Base-by-base conservation (phyloP, 108 stramenopile species). In the Cyclotella kingstonii region DNA sequence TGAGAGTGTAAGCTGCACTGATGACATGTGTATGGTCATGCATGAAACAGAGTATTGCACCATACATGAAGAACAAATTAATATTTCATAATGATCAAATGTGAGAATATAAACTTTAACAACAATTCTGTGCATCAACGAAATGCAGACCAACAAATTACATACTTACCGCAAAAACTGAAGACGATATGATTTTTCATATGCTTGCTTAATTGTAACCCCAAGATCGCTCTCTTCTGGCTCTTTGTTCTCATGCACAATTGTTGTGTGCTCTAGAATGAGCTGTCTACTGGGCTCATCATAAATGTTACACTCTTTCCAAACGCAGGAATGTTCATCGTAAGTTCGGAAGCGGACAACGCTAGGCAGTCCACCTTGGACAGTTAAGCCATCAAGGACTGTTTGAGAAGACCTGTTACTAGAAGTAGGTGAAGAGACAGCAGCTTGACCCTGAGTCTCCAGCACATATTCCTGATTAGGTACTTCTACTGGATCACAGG, bases 1-100 rank as follows among this genome's bases (percentile, higher is more conserved):
- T 47, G 12, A 76, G 53, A 36, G 53, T 76, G 61, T 76, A 76
- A 22, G 40, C 63, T 9, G 60, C 54, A 33, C 68, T 34, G 8
- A n/a, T n/a, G n/a, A n/a, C n/a, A n/a, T n/a, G n/a, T n/a, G n/a
- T n/a, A n/a, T n/a, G n/a, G n/a, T n/a, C n/a, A n/a, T n/a, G n/a
- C n/a, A n/a, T n/a, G n/a, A n/a, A n/a, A n/a, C n/a, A n/a, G n/a
- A n/a, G n/a, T n/a, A n/a, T n/a, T n/a, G n/a, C n/a, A n/a, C n/a
- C n/a, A n/a, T n/a, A n/a, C n/a, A n/a, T n/a, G n/a, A n/a, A n/a
- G n/a, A n/a, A n/a, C n/a, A n/a, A n/a, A n/a, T n/a, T n/a, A n/a
- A n/a, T n/a, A n/a, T n/a, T n/a, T n/a, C n/a, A n/a, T n/a, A n/a
- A 61, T 50, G 27, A 27, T 31, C 8, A 36, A 36, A 36, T 11